phyloP scores from a whole-genome alignment of 257 asterid species.

The Solanum lignicaule region DNA sequence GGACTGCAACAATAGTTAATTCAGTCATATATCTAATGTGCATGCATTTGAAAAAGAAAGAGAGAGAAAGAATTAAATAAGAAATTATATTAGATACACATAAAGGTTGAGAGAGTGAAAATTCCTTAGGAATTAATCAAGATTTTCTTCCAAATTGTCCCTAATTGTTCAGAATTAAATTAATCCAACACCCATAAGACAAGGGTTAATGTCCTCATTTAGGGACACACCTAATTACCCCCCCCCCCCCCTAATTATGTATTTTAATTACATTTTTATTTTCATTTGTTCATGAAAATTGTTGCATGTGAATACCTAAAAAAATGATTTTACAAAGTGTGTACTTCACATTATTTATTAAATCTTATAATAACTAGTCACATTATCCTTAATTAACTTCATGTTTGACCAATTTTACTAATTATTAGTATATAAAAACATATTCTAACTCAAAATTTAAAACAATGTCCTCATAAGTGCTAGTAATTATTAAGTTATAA shows the following conservation, averaged over 20 bases:
- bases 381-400: neutral
- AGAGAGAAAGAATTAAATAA: neutral
- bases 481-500: neutral
- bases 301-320: neutral
- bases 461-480: neutral
- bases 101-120: neutral
- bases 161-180: constrained; percentile 15
- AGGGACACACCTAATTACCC: constrained; percentile 20
- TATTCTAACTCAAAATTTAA: neutral
- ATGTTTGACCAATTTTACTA: neutral
- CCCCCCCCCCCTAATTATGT: neutral
- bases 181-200: constrained; percentile 26
- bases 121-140: constrained; percentile 7
- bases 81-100: neutral
- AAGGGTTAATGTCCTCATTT: constrained; percentile 41
- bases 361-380: neutral
- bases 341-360: neutral
- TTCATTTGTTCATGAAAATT: neutral
- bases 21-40: neutral
- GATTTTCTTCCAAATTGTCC: constrained; percentile 31
- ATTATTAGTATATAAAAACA: neutral
- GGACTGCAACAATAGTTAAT: neutral
- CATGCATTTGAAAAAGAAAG: neutral
- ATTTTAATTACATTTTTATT: neutral
- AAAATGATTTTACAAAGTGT: neutral